phyloP scores from a whole-genome alignment of 345 rosid genomes.

The Hirschfeldia incana region DNA sequence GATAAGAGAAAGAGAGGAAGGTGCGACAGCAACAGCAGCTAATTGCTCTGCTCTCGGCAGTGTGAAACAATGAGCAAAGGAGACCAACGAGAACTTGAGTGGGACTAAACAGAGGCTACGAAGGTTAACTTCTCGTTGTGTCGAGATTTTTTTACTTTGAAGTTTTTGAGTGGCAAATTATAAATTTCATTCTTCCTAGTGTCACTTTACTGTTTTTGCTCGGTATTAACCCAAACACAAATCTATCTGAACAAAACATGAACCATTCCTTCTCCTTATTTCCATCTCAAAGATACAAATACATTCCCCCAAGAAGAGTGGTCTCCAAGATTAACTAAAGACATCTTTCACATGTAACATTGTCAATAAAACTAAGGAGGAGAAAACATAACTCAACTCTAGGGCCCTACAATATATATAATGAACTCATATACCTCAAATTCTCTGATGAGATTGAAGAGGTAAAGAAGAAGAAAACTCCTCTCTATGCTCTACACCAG shows the following conservation, averaged over 20 bases:
- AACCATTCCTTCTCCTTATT: background rate
- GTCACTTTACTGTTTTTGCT: background rate
- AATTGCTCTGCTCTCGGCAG: conserved; percentile 37
- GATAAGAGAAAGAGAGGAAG: conserved; percentile 33
- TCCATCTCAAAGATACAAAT: conserved; percentile 16
- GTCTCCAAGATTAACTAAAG: background rate
- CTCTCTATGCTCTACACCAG: conserved; percentile 10
- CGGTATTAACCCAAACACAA: background rate
- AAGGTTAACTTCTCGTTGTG: conserved; percentile 60
- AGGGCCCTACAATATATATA: conserved; percentile 2
- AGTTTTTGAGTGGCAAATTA: too few species aligned
- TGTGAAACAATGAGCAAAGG: conserved; percentile 73
- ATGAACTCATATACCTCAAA: conserved; percentile 10
- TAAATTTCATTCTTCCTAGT: background rate
- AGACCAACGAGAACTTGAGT: conserved; percentile 39
- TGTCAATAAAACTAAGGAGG: background rate
- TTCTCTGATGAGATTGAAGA: conserved; percentile 17
- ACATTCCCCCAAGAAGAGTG: conserved; percentile 10
- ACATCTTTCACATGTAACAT: conserved; percentile 2
- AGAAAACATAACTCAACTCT: conserved; percentile 2
- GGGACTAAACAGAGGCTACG: conserved; percentile 39
- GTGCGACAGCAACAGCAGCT: conserved; percentile 38
- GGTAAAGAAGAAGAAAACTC: background rate
- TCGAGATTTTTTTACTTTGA: too few species aligned
- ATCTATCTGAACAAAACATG: background rate